These are phyloP conservation scores for Aspergillus brunneoviolaceus DNA, from an alignment of 2,329 filamentous ascomycete species.

Conservation along the genomic window DNA sequence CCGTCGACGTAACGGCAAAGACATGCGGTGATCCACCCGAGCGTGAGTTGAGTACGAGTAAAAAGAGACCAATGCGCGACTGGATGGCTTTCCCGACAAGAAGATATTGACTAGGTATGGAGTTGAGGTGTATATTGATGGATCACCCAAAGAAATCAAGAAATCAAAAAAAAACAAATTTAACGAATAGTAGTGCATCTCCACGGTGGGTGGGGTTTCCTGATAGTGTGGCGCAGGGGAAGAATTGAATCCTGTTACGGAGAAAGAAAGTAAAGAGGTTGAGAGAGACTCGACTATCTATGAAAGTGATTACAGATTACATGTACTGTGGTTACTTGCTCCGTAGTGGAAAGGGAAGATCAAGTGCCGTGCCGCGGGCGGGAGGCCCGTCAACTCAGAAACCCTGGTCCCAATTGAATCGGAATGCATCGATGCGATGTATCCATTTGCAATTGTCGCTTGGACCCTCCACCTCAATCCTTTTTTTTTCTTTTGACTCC, in stretches of 20 bases:
- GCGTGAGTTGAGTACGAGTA: background rate
- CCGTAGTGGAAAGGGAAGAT: background rate
- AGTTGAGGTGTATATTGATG: too few relatives aligned
- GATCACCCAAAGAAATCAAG: too few relatives aligned
- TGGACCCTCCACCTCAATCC: background rate
- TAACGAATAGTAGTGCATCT: background rate
- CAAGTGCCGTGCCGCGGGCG: background rate
- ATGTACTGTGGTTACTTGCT: too few relatives aligned
- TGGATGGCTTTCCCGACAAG: background rate
- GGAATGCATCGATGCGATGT: background rate
- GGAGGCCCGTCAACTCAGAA: background rate
- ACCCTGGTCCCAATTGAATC: too few relatives aligned
- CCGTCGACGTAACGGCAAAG: conserved; percentile 9
- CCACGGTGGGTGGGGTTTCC: background rate
- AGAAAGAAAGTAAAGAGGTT: background rate
- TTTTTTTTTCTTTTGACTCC: background rate
- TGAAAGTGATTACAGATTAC: too few relatives aligned
- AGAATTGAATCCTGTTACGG: background rate
- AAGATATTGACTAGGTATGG: background rate
- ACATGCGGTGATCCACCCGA: conserved; percentile 2
- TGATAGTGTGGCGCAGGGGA: conserved; percentile 5
- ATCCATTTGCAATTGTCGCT: background rate
- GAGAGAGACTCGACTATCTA: background rate
- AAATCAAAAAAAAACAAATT: too few relatives aligned
- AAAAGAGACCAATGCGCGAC: background rate